Evolutionary conservation across 768 basidiomycete species (phyloP).

Genomic region (Sporobolomyces phaffii): DNA sequence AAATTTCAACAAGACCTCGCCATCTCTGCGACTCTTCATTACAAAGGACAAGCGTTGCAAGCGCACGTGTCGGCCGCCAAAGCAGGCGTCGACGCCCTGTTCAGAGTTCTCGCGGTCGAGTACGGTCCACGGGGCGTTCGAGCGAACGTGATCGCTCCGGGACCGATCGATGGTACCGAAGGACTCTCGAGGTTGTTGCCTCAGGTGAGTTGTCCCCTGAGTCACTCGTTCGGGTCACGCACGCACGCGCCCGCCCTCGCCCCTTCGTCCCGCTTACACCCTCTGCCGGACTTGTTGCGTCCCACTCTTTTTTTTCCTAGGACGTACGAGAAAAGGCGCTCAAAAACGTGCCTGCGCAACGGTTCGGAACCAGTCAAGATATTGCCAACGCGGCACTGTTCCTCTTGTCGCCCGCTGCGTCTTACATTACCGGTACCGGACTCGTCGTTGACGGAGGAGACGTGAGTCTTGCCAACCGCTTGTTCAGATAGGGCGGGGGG

Average conservation of each 20-base stretch:
- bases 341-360: slow-evolving; percentile 41
- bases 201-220: slow-evolving; percentile 28
- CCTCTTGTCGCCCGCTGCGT: slow-evolving; percentile 50
- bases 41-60: slow-evolving; percentile 70
- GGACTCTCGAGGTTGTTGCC: slow-evolving; percentile 49
- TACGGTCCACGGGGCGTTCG: slow-evolving; percentile 89
- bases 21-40: slow-evolving; percentile 83
- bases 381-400: slow-evolving; percentile 49
- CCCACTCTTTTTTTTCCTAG: too few species aligned
- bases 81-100: slow-evolving; percentile 84
- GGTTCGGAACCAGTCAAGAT: slow-evolving; percentile 45
- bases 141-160: slow-evolving; percentile 70
- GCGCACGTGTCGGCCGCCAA: slow-evolving; percentile 93
- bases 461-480: slow-evolving; percentile 31
- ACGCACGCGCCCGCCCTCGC: too few species aligned
- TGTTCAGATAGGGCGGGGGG: too few species aligned
- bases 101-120: slow-evolving; percentile 78
- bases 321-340: slow-evolving; percentile 41
- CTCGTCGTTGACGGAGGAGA: slow-evolving; percentile 48
- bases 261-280: too few species aligned
- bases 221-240: not conserved
- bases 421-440: slow-evolving; percentile 42
- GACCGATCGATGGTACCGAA: slow-evolving; percentile 74
- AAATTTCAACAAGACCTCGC: slow-evolving; percentile 57
- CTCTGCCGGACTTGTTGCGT: too few species aligned